Evolutionary conservation across 2,329 filamentous ascomycete genomes (phyloP), one percentile per base, ranked within the genome.

Genomic region (Aspergillus luchuensis): DNA sequence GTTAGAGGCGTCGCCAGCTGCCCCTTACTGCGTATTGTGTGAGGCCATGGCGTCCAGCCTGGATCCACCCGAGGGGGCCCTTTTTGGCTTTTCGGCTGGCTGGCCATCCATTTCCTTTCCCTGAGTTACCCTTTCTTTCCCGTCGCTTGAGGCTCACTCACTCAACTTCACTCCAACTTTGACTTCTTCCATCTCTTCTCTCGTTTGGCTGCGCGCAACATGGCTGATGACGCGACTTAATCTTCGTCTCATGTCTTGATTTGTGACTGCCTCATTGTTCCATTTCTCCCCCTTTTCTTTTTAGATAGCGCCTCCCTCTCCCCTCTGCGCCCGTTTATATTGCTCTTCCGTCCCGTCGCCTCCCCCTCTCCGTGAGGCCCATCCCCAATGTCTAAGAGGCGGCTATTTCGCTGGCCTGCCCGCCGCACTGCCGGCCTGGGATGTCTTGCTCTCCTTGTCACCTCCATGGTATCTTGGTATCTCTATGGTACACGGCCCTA

Each of bases 401-500:
- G 61, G 51, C 58, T 65, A 15, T 64, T 66, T 45, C 60, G 64
- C 33, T 67, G 66, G 66, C 66, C 64, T 47, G 63, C 61, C 45
- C 64, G 63, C 58, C 60, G 63, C 47, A 61, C 57, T 11, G 54
- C 59, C 21, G 60, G 57, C 8, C 39, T 65, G n/a, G 62, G 60
- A 33, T 62, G 61, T 57, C 30, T 65, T 36, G 63, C 66, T 15
- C 25, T 68, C 38, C 50, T 68, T 2, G 50, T 65, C 28, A 61
- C 60, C 17, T 55, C 58, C 10, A 15, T 68, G 19, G 39, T 57
- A 8, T 60, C 61, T 2, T 30, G 65, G 17, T 56, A 64, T 13
- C 23, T 68, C 11, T 63, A 63, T n/a, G 53, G 57, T 28, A 50
- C 57, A 13, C 48, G 50, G 1, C 50, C 63, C 21, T 59, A 64